phyloP scores from a whole-genome alignment of 441 rosid genomes.

The California macrophylla region DNA sequence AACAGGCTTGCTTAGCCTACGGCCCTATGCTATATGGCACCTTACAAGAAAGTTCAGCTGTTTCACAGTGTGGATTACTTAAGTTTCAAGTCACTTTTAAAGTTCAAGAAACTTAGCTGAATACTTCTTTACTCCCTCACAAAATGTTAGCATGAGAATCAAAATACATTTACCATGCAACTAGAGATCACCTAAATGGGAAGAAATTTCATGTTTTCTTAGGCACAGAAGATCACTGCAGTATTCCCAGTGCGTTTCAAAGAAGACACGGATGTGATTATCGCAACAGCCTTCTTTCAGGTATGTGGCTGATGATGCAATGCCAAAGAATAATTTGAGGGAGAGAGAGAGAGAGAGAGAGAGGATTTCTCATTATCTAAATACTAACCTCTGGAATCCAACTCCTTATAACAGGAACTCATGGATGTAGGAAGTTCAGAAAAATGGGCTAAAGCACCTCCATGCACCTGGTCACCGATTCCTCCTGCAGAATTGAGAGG shows the following conservation, averaged over 20 bases:
- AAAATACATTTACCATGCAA: neutral
- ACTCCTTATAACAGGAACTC: slow-evolving; percentile 43
- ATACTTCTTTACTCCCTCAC: too few species aligned
- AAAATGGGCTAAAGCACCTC: slow-evolving; percentile 70
- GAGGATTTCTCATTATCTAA: neutral
- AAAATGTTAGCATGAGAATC: too few species aligned
- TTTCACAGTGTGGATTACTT: neutral
- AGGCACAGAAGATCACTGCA: slow-evolving; percentile 52
- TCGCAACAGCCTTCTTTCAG: slow-evolving; percentile 83
- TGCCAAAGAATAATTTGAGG: neutral
- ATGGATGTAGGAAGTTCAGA: slow-evolving; percentile 57
- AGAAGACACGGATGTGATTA: slow-evolving; percentile 66
- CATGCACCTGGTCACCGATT: slow-evolving; percentile 75
- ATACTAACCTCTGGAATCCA: neutral
- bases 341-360: neutral
- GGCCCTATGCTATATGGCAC: neutral
- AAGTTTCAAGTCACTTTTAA: neutral
- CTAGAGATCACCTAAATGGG: slow-evolving; percentile 1
- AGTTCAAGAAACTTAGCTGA: too few species aligned
- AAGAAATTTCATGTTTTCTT: slow-evolving; percentile 11
- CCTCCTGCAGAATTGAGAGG: slow-evolving; percentile 82
- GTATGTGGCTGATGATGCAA: slow-evolving; percentile 23
- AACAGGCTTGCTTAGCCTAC: neutral
- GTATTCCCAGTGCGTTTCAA: slow-evolving; percentile 82
- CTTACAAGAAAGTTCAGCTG: neutral